These are phyloP conservation scores for Smittium mucronatum DNA, from an alignment of 371 early-diverging fungal genomes.

Conservation along the genomic window DNA sequence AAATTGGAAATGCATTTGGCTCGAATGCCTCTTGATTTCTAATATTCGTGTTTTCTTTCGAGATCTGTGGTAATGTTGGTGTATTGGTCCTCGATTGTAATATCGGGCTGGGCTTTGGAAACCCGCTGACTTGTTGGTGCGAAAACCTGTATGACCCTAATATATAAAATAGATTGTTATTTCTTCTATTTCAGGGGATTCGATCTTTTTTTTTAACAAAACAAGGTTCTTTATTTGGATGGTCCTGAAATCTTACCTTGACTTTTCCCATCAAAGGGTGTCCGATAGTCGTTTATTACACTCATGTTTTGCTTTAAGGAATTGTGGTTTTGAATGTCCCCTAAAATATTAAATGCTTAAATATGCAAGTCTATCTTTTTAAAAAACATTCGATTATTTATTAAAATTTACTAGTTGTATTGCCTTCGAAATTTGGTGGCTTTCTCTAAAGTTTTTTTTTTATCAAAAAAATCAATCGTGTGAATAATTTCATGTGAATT, in stretches of 20 bases:
- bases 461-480: neutral
- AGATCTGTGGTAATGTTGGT: neutral
- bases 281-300: neutral
- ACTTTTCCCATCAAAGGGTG: neutral
- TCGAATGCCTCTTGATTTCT: neutral
- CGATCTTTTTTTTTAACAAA: neutral
- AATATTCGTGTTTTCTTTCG: neutral
- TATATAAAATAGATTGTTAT: neutral
- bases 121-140: neutral
- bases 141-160: neutral
- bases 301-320: neutral
- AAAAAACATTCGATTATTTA: neutral
- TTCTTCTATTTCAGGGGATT: neutral
- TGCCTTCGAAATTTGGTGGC: neutral
- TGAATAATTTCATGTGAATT: neutral
- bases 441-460: neutral
- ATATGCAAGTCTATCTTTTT: neutral
- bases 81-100: neutral
- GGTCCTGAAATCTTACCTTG: neutral
- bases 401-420: neutral
- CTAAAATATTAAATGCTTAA: neutral
- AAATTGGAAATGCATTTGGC: neutral
- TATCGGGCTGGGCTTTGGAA: slow-evolving; percentile 1
- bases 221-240: neutral
- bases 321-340: neutral